Percentiles rank a stretch among this genome's conserved stretches.
Evolutionary conservation across 1,139 yeast species (phyloP).

Genomic region (Saccharomyces pastorianus): DNA sequence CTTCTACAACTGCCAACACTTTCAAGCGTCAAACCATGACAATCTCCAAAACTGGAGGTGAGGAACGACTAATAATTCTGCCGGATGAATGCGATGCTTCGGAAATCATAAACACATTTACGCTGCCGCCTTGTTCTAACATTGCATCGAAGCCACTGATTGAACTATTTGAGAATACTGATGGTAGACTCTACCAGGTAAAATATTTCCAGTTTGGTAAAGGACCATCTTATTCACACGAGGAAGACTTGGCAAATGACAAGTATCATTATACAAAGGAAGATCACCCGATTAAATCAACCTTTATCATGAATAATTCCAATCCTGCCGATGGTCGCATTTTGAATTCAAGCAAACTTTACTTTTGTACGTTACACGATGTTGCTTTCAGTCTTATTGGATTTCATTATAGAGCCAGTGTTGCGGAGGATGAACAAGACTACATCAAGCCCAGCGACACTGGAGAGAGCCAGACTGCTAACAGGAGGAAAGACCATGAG

Average conservation of each 20-base stretch:
- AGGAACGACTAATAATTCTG: background rate
- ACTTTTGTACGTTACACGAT: conserved; percentile 40
- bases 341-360: conserved; percentile 32
- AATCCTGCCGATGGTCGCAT: conserved; percentile 27
- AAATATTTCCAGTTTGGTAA: conserved; percentile 21
- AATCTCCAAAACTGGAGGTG: background rate
- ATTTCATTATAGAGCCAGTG: conserved; percentile 32
- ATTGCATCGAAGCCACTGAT: background rate
- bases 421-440: conserved; percentile 21
- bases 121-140: background rate
- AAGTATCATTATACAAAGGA: conserved; percentile 28
- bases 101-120: background rate
- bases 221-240: conserved; percentile 17
- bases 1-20: background rate
- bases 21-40: background rate
- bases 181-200: background rate
- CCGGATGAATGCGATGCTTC: background rate
- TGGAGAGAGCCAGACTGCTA: background rate
- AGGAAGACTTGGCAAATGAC: conserved; percentile 22
- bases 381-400: conserved; percentile 34
- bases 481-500: conserved; percentile 6
- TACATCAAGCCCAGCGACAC: conserved; percentile 21
- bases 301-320: conserved; percentile 31
- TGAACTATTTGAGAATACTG: background rate
- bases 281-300: conserved; percentile 29